phyloP scores from a whole-genome alignment of 108 stramenopile species.

The Cyclotella sp. region DNA sequence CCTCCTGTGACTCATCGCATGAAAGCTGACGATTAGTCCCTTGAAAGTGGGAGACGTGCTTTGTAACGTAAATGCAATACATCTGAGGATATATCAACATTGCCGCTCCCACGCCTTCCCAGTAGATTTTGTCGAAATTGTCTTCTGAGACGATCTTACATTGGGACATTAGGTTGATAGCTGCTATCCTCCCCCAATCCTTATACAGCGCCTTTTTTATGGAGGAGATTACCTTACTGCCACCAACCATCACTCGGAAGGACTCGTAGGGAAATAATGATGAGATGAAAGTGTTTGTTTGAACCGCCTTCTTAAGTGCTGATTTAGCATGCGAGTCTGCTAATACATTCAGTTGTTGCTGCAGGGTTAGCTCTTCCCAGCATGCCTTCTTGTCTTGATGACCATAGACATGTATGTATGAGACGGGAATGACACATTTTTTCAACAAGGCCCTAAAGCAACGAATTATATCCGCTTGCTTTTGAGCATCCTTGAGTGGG shows the following conservation, averaged over 20 bases:
- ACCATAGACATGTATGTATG: constrained; percentile 8
- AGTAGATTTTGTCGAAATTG: not conserved
- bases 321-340: constrained; percentile 4
- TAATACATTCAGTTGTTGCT: constrained; percentile 4
- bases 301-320: not conserved
- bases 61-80: not conserved
- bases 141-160: no score
- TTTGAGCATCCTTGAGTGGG: not conserved
- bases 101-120: constrained; percentile 1
- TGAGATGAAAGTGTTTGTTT: not conserved
- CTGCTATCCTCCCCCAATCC: not conserved
- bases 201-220: not conserved
- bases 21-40: constrained; percentile 2
- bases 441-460: not conserved
- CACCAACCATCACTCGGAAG: not conserved
- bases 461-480: no score
- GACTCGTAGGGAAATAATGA: constrained; percentile 2
- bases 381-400: no score
- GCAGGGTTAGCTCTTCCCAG: not conserved
- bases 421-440: not conserved
- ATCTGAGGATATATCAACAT: constrained; percentile 14
- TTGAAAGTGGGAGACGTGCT: not conserved
- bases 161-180: no score
- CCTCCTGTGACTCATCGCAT: not conserved
- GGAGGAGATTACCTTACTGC: constrained; percentile 7